Evolutionary conservation across 2,329 filamentous ascomycete genomes (phyloP).

Genomic region (Pseudocercospora ulei): DNA sequence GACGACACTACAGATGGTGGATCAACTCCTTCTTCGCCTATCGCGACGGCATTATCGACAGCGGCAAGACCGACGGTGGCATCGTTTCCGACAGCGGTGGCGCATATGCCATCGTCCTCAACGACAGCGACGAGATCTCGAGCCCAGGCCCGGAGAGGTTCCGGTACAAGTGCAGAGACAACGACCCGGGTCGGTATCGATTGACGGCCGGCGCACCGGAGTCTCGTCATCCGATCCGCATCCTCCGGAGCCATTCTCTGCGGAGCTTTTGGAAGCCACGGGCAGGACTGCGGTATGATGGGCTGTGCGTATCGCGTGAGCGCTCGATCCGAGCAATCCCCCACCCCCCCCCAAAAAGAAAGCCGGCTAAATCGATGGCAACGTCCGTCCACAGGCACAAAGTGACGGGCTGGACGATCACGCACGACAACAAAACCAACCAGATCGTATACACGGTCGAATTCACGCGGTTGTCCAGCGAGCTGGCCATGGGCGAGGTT

Average conservation of each 20-base stretch:
- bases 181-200: constrained; percentile 40
- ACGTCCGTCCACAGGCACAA: constrained; percentile 28
- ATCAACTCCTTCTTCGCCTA: constrained; percentile 43
- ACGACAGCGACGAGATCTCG: constrained; percentile 36
- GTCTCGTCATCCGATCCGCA: constrained; percentile 38
- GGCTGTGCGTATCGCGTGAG: constrained; percentile 35
- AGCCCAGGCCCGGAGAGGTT: constrained; percentile 33
- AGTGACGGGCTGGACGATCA: constrained; percentile 39
- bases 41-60: constrained; percentile 42
- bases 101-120: constrained; percentile 42
- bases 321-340: neutral
- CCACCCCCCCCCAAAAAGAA: neutral
- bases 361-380: constrained; percentile 4
- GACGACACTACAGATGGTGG: constrained; percentile 39
- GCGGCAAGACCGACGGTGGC: constrained; percentile 36
- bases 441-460: constrained; percentile 35
- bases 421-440: constrained; percentile 23
- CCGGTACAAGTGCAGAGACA: constrained; percentile 36
- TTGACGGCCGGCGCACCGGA: constrained; percentile 38
- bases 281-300: constrained; percentile 43
- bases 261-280: constrained; percentile 41
- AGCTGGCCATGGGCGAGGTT: constrained; percentile 34
- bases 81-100: constrained; percentile 38
- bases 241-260: constrained; percentile 40
- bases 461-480: constrained; percentile 32